Percentiles rank a stretch among this genome's conserved stretches.
phyloP scores from a whole-genome alignment of 331 rosid species.

The Quercus tomentella region DNA sequence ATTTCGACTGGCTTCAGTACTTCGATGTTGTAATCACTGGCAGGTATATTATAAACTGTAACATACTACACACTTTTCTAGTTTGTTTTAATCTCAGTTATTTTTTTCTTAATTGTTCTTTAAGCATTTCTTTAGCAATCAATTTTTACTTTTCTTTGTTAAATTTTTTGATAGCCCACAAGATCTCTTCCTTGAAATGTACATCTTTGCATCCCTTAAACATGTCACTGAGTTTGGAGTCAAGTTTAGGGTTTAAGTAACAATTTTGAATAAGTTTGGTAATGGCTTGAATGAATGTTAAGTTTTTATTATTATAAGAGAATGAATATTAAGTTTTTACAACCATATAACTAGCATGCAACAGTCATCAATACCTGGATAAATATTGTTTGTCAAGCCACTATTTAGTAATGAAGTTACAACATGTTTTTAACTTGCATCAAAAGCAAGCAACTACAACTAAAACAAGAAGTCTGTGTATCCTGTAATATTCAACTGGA shows the following conservation, averaged over 20 bases:
- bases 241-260: background rate
- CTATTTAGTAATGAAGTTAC: background rate
- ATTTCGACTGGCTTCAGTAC: conserved; percentile 84
- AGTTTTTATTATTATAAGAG: too few species aligned
- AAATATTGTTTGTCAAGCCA: background rate
- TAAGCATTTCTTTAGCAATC: background rate
- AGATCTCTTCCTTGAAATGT: background rate
- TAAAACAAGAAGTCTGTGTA: background rate
- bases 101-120: background rate
- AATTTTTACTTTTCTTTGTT: background rate
- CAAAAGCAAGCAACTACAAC: background rate
- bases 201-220: background rate
- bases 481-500: background rate
- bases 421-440: background rate
- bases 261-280: too few species aligned
- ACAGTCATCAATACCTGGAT: background rate
- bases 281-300: too few species aligned
- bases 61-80: background rate
- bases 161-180: background rate
- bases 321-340: too few species aligned
- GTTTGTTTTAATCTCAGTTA: conserved; percentile 12
- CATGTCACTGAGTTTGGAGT: background rate
- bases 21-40: conserved; percentile 96
- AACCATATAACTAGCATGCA: background rate
- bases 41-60: conserved; percentile 41